phyloP scores from a whole-genome alignment of 2,329 filamentous ascomycete genomes.

The Arthroderma sp. region DNA sequence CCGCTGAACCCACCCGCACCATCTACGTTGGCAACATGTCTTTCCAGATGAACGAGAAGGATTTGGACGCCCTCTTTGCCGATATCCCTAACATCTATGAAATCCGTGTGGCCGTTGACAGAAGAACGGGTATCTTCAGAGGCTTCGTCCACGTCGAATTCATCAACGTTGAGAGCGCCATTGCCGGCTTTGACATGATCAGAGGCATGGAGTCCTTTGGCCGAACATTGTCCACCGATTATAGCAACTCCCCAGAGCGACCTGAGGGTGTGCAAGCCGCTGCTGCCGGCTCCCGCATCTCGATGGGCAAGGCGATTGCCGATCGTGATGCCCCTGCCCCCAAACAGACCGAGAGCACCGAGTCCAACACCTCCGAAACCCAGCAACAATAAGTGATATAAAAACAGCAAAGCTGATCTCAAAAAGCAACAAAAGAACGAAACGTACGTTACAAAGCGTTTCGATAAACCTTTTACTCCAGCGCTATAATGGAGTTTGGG shows the following conservation, averaged over 20 bases:
- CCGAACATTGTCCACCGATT: slow-evolving; percentile 55
- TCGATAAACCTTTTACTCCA: too few relatives aligned
- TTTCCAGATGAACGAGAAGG: slow-evolving; percentile 71
- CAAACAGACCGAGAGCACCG: too few relatives aligned
- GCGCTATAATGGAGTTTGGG: too few relatives aligned
- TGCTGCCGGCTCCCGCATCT: too few relatives aligned
- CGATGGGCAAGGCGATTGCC: too few relatives aligned
- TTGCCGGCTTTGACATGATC: slow-evolving; percentile 45
- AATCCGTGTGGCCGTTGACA: slow-evolving; percentile 71
- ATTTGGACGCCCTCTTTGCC: slow-evolving; percentile 65
- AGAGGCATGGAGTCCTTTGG: slow-evolving; percentile 48
- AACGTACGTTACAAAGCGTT: too few relatives aligned
- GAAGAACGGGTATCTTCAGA: slow-evolving; percentile 63
- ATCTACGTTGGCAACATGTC: slow-evolving; percentile 78
- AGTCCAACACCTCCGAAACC: too few relatives aligned
- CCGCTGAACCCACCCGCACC: slow-evolving; percentile 45
- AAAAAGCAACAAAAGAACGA: too few relatives aligned
- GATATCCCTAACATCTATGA: slow-evolving; percentile 57
- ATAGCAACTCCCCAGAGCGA: slow-evolving; percentile 17
- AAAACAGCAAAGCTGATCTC: too few relatives aligned
- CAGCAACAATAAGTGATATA: too few relatives aligned
- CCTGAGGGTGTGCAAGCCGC: too few relatives aligned
- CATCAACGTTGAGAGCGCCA: slow-evolving; percentile 51
- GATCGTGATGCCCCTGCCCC: too few relatives aligned
- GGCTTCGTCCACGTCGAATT: slow-evolving; percentile 83